Conservation (phyloP, 2,329 filamentous ascomycete genomes). For the Parafenestella ontariensis region DNA sequence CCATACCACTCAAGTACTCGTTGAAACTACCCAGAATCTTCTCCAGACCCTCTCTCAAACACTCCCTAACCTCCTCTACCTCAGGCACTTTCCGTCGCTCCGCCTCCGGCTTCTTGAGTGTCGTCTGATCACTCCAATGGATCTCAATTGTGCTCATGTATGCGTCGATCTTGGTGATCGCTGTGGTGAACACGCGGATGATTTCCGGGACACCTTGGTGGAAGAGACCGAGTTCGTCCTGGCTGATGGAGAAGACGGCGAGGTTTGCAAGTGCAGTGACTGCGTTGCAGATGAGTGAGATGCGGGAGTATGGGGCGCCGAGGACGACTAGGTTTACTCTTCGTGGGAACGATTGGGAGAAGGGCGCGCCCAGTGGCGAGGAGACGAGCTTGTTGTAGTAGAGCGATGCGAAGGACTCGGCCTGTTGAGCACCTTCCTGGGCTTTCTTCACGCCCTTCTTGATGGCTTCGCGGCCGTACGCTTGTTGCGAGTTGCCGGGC, state of each 20-base stretch:
- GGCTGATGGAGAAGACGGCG: constrained; percentile 73
- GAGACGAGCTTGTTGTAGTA: constrained; percentile 35
- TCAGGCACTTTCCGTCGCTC: constrained; percentile 60
- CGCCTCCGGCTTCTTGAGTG: constrained; percentile 54
- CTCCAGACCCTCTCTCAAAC: constrained; percentile 69
- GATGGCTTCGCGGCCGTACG: constrained; percentile 45
- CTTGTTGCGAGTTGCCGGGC: constrained; percentile 43
- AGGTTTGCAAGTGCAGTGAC: constrained; percentile 73
- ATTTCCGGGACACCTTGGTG: constrained; percentile 78
- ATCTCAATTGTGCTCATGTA: constrained; percentile 67
- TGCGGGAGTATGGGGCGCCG: constrained; percentile 74
- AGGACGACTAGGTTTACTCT: constrained; percentile 72
- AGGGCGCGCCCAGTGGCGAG: constrained; percentile 68
- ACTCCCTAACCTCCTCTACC: constrained; percentile 72
- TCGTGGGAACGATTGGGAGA: constrained; percentile 73
- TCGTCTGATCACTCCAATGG: constrained; percentile 81
- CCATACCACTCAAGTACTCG: constrained; percentile 73
- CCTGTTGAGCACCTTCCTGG: constrained; percentile 35
- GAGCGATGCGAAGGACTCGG: constrained; percentile 34
- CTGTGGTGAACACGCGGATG: constrained; percentile 73
- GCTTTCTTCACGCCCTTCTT: constrained; percentile 43
- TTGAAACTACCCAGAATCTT: constrained; percentile 75
- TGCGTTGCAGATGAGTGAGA: constrained; percentile 55
- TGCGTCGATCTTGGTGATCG: constrained; percentile 72
- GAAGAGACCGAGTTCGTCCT: constrained; percentile 88